Conservation (phyloP, 768 basidiomycete genomes). For the Scleroderma bovista region DNA sequence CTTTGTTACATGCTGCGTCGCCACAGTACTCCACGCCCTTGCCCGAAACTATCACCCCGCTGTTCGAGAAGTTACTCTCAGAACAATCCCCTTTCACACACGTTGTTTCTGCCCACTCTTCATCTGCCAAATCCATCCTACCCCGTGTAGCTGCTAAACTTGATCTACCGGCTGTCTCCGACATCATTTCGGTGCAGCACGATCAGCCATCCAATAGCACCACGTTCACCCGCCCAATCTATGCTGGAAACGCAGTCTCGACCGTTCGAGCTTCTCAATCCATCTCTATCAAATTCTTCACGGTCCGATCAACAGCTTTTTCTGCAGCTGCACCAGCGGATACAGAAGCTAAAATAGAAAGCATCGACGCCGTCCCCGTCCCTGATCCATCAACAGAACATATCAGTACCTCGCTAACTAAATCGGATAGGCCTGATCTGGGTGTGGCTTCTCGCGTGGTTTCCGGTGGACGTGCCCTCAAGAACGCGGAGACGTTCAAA, state of each 20-base stretch:
- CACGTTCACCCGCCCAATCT: conserved; percentile 90
- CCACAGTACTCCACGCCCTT: conserved; percentile 62
- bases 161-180: conserved; percentile 87
- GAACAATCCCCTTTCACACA: conserved; percentile 72
- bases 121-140: conserved; percentile 86
- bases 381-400: conserved; percentile 50
- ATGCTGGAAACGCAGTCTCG: conserved; percentile 95
- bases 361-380: conserved; percentile 60
- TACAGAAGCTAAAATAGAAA: conserved; percentile 52
- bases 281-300: conserved; percentile 88
- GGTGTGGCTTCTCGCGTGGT: conserved; percentile 84
- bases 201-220: conserved; percentile 66
- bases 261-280: conserved; percentile 79
- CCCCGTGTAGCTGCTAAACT: conserved; percentile 88
- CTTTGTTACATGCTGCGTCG: conserved; percentile 66
- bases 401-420: conserved; percentile 69
- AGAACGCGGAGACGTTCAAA: conserved; percentile 91
- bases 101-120: conserved; percentile 87
- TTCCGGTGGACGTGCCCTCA: conserved; percentile 92
- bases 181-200: conserved; percentile 79
- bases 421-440: conserved; percentile 91
- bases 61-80: conserved; percentile 71
- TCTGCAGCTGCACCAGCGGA: conserved; percentile 50
- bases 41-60: conserved; percentile 77
- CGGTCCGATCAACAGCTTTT: conserved; percentile 90